Percentiles rank a stretch among this genome's conserved stretches.
Conservation (phyloP, 805 yeast genomes). For the Sungouiozyma intestinalis region DNA sequence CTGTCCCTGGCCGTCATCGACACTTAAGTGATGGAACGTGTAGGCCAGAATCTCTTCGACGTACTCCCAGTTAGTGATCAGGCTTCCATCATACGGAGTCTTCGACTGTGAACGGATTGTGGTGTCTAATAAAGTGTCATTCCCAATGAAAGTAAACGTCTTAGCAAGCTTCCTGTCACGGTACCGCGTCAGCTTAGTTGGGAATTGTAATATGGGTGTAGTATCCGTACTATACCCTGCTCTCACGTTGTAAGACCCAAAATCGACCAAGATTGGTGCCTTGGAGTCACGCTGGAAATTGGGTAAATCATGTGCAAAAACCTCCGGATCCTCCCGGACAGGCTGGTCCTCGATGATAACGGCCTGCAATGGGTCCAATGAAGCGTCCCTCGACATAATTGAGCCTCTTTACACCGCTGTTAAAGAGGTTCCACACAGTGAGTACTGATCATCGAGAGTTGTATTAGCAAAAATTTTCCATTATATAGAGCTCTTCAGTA, state of each 20-base stretch:
- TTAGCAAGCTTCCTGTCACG: slow-evolving; percentile 65
- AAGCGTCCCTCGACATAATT: slow-evolving; percentile 18
- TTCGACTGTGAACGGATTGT: slow-evolving; percentile 56
- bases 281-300: slow-evolving; percentile 20
- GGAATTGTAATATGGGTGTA: slow-evolving; percentile 53
- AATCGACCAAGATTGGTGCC: slow-evolving; percentile 79
- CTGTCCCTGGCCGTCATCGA: slow-evolving; percentile 37
- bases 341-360: slow-evolving; percentile 21
- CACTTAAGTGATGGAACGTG: slow-evolving; percentile 69
- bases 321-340: slow-evolving; percentile 25
- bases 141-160: slow-evolving; percentile 67
- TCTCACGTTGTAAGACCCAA: slow-evolving; percentile 57
- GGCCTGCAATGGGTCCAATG: slow-evolving; percentile 21
- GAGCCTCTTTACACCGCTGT: too few relatives aligned
- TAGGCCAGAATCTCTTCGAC: slow-evolving; percentile 78
- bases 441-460: too few relatives aligned
- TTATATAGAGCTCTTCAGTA: not conserved
- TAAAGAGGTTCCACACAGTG: too few relatives aligned
- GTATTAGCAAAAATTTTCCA: not conserved
- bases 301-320: slow-evolving; percentile 19
- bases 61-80: slow-evolving; percentile 88
- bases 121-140: slow-evolving; percentile 66
- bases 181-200: slow-evolving; percentile 58
- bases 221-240: slow-evolving; percentile 44
- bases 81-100: slow-evolving; percentile 78